These are phyloP conservation scores for Phytopythium aichiense DNA, from an alignment of 352 stramenopile species.

Conservation along the genomic window DNA sequence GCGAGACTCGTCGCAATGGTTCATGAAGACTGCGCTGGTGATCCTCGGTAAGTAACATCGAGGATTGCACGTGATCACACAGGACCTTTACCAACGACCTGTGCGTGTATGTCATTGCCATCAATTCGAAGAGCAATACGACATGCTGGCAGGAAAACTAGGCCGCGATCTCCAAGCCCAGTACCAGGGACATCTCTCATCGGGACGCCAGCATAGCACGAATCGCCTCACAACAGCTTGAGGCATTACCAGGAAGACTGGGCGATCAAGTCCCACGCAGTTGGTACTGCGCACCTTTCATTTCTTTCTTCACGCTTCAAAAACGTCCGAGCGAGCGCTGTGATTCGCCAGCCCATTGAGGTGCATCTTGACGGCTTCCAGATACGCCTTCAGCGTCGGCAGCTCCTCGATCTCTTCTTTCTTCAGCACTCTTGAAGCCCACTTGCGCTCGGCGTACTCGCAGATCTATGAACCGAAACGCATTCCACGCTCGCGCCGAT, in stretches of 20 bases:
- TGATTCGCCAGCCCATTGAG: constrained; percentile 40
- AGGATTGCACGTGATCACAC: background rate
- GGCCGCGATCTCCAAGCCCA: constrained; percentile 31
- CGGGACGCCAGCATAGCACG: background rate
- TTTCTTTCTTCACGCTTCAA: constrained; percentile 35
- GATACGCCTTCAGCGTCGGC: constrained; percentile 62
- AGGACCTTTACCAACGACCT: background rate
- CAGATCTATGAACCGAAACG: constrained; percentile 56
- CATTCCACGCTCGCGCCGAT: background rate
- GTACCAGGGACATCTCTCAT: constrained; percentile 31
- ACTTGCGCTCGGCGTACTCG: constrained; percentile 91
- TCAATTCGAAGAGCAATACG: constrained; percentile 24
- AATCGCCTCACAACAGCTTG: background rate
- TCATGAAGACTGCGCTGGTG: constrained; percentile 1
- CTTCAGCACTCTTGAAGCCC: constrained; percentile 88
- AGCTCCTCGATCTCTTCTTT: constrained; percentile 76
- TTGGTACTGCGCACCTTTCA: background rate
- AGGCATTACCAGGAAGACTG: background rate
- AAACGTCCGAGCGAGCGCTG: constrained; percentile 38
- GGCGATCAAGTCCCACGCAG: background rate
- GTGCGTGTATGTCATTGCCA: background rate
- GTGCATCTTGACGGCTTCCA: constrained; percentile 74
- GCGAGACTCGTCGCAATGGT: background rate
- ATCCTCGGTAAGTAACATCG: background rate
- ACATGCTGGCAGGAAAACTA: constrained; percentile 24